phyloP scores from a whole-genome alignment of 306 rosid genomes.

The Geum urbanum region DNA sequence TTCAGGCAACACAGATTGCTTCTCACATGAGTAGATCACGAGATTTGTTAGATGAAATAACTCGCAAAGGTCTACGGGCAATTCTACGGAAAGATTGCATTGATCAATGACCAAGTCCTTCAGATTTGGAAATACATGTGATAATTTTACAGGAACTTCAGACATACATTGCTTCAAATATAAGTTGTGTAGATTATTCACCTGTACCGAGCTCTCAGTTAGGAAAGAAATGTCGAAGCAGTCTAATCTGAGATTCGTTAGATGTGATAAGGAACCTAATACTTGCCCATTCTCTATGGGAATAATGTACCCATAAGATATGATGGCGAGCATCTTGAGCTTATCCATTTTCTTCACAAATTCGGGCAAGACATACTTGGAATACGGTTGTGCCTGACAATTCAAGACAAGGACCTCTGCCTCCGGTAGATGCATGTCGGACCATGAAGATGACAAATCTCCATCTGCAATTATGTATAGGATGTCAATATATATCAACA shows the following conservation, averaged over 20 bases:
- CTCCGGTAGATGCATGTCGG: conserved; percentile 31
- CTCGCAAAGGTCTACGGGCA: too few relatives aligned
- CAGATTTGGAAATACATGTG: too few relatives aligned
- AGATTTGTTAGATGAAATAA: too few relatives aligned
- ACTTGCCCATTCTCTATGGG: conserved; percentile 38
- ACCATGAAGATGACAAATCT: conserved; percentile 37
- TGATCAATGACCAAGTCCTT: too few relatives aligned
- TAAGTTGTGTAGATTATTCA: conserved; percentile 44
- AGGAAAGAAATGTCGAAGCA: conserved; percentile 39
- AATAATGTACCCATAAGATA: conserved; percentile 30
- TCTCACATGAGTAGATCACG: too few relatives aligned
- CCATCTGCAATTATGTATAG: conserved; percentile 41
- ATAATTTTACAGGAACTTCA: background rate
- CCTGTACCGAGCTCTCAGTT: conserved; percentile 8
- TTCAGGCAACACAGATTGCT: too few relatives aligned
- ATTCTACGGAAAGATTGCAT: too few relatives aligned
- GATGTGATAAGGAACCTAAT: conserved; percentile 7
- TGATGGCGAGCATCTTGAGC: conserved; percentile 40
- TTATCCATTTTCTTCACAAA: conserved; percentile 39
- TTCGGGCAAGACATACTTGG: too few relatives aligned
- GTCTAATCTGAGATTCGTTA: conserved; percentile 49
- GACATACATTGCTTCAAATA: conserved; percentile 17
- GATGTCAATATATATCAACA: background rate
- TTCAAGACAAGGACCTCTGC: conserved; percentile 47
- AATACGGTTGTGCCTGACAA: too few relatives aligned